Percentiles rank a stretch among this genome's conserved stretches.
Conservation (phyloP, 2,329 filamentous ascomycete species). For the Ilyonectria destructans region DNA sequence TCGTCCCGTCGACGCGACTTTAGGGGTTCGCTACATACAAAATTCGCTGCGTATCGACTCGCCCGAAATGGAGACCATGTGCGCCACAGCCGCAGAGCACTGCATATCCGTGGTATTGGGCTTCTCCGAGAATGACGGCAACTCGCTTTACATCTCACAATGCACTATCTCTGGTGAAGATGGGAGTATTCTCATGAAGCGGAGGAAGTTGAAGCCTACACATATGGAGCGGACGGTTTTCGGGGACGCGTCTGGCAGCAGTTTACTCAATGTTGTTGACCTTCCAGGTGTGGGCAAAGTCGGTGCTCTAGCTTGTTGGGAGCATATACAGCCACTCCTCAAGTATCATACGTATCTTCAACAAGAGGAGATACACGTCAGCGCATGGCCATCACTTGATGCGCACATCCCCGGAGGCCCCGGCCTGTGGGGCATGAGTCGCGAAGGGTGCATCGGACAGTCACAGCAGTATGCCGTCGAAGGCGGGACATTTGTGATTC, state of each 20-base stretch:
- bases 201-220: conserved; percentile 68
- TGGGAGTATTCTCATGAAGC: conserved; percentile 57
- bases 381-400: conserved; percentile 23
- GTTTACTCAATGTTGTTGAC: not conserved
- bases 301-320: conserved; percentile 63
- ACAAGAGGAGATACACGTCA: conserved; percentile 28
- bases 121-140: conserved; percentile 58
- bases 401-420: conserved; percentile 24
- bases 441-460: conserved; percentile 58
- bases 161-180: conserved; percentile 56
- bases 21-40: not conserved
- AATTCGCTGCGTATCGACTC: conserved; percentile 51
- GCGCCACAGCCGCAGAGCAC: conserved; percentile 51
- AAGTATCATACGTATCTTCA: conserved; percentile 28
- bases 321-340: conserved; percentile 29
- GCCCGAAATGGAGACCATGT: conserved; percentile 56
- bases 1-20: not conserved
- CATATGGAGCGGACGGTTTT: conserved; percentile 67
- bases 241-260: conserved; percentile 55
- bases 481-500: conserved; percentile 66
- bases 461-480: conserved; percentile 71
- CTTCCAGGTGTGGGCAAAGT: conserved; percentile 47
- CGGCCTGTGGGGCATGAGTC: conserved; percentile 47
- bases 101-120: conserved; percentile 59
- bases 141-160: conserved; percentile 61